A percentile compares a stretch with the other conserved stretches of the same genome.
These are phyloP conservation scores for Cercospora zeina DNA, from an alignment of 2,329 filamentous ascomycete species.

Conservation along the genomic window DNA sequence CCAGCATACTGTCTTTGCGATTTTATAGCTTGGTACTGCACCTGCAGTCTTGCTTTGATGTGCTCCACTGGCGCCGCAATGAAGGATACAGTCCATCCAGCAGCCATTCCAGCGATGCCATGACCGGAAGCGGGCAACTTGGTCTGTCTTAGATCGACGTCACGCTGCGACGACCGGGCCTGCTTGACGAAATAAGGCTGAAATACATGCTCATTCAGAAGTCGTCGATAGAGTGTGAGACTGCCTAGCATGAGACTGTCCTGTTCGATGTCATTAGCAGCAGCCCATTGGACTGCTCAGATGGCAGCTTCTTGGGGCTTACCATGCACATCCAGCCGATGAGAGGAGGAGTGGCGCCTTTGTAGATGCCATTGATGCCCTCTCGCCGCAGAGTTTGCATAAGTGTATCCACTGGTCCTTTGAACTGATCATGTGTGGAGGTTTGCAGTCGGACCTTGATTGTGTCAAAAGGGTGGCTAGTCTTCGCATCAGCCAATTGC, in stretches of 20 bases:
- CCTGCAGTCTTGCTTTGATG: constrained; percentile 88
- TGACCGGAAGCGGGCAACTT: constrained; percentile 76
- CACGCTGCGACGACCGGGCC: constrained; percentile 28
- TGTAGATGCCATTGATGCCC: constrained; percentile 83
- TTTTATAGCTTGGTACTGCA: constrained; percentile 85
- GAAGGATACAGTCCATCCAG: constrained; percentile 87
- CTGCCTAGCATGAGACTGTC: constrained; percentile 78
- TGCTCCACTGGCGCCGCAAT: constrained; percentile 94
- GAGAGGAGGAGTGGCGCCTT: constrained; percentile 71
- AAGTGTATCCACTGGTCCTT: constrained; percentile 81
- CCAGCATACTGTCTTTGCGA: constrained; percentile 77
- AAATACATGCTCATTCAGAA: constrained; percentile 81
- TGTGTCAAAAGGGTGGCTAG: constrained; percentile 81
- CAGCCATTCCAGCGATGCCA: constrained; percentile 81
- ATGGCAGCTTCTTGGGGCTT: no score
- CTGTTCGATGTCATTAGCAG: no score
- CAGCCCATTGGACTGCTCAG: no score
- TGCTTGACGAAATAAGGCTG: constrained; percentile 43
- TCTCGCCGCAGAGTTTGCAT: constrained; percentile 82
- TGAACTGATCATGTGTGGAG: constrained; percentile 72
- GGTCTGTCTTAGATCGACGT: constrained; percentile 40
- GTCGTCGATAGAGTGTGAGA: constrained; percentile 81
- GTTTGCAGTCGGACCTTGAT: constrained; percentile 96
- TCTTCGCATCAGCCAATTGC: constrained; percentile 26
- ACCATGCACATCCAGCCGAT: constrained; percentile 99